phyloP scores from a whole-genome alignment of 768 basidiomycete genomes.

The Sutorius australiensis region DNA sequence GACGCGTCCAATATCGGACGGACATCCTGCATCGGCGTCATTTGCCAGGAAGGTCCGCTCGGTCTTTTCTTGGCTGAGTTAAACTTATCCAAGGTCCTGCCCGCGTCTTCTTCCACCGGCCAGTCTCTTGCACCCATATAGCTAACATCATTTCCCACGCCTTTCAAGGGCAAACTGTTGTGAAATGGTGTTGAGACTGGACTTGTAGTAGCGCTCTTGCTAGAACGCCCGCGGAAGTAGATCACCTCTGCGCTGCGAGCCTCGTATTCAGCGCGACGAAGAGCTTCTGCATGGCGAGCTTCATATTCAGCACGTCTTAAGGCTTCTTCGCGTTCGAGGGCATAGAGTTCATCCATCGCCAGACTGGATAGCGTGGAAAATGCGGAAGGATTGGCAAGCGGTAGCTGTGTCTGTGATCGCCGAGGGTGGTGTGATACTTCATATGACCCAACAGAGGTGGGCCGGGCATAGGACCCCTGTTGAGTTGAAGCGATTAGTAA shows the following conservation, averaged over 20 bases:
- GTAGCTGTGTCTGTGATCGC: conserved; percentile 27
- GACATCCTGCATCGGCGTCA: conserved; percentile 40
- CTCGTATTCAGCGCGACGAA: conserved; percentile 62
- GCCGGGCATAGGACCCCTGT: conserved; percentile 57
- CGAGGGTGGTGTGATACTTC: conserved; percentile 34
- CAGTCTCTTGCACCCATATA: conserved; percentile 41
- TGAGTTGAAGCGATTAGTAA: conserved; percentile 14
- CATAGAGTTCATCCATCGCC: conserved; percentile 87
- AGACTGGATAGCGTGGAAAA: conserved; percentile 68
- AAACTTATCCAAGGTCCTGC: conserved; percentile 24
- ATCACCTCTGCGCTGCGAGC: conserved; percentile 46
- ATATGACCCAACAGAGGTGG: conserved; percentile 47
- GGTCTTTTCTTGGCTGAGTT: conserved; percentile 41
- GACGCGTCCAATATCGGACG: conserved; percentile 21
- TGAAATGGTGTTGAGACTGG: conserved; percentile 49
- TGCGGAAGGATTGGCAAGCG: conserved; percentile 39
- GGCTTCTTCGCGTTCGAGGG: conserved; percentile 84
- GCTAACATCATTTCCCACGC: conserved; percentile 35
- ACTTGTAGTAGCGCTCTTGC: conserved; percentile 68
- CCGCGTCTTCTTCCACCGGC: conserved; percentile 25
- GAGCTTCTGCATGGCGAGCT: conserved; percentile 65
- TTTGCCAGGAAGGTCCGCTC: conserved; percentile 56
- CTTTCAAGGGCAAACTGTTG: conserved; percentile 19
- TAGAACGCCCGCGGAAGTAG: conserved; percentile 36
- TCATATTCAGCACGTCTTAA: conserved; percentile 85